Percentiles rank a stretch among this genome's conserved stretches.
Conservation (phyloP, 1,284 basidiomycete species). For the Flammula alnicola region DNA sequence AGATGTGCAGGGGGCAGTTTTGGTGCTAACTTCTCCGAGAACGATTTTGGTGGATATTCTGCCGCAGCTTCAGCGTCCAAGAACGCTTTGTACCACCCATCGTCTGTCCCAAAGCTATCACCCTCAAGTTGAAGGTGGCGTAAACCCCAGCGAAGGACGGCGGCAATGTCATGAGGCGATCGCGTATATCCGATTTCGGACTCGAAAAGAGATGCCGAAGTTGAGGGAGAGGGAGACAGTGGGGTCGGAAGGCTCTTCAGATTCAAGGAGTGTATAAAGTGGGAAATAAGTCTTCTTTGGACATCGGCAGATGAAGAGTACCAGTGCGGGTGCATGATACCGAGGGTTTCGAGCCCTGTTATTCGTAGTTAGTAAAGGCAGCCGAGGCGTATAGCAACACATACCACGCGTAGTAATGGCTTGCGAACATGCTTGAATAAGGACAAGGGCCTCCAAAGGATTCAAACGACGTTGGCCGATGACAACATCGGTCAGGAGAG, state of each 20-base stretch:
- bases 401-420: conserved; percentile 65
- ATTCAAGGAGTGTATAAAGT: conserved; percentile 68
- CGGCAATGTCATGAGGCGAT: conserved; percentile 74
- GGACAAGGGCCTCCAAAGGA: conserved; percentile 60
- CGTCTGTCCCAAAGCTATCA: conserved; percentile 59
- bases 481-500: conserved; percentile 52
- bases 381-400: conserved; percentile 21
- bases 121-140: conserved; percentile 69
- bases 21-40: conserved; percentile 61
- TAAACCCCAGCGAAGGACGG: conserved; percentile 78
- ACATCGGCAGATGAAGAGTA: conserved; percentile 68
- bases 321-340: conserved; percentile 83
- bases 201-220: conserved; percentile 55
- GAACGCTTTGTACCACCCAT: conserved; percentile 70
- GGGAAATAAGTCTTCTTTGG: conserved; percentile 71
- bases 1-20: conserved; percentile 58
- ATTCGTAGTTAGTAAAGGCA: neutral
- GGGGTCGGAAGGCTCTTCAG: conserved; percentile 45
- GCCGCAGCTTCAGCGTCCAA: conserved; percentile 57
- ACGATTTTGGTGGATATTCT: conserved; percentile 62
- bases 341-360: conserved; percentile 72
- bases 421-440: conserved; percentile 67
- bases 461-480: conserved; percentile 61
- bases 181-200: conserved; percentile 65
- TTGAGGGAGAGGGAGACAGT: conserved; percentile 52